phyloP scores from a whole-genome alignment of 148 eudicot genomes.

The Agrostemma githago region DNA sequence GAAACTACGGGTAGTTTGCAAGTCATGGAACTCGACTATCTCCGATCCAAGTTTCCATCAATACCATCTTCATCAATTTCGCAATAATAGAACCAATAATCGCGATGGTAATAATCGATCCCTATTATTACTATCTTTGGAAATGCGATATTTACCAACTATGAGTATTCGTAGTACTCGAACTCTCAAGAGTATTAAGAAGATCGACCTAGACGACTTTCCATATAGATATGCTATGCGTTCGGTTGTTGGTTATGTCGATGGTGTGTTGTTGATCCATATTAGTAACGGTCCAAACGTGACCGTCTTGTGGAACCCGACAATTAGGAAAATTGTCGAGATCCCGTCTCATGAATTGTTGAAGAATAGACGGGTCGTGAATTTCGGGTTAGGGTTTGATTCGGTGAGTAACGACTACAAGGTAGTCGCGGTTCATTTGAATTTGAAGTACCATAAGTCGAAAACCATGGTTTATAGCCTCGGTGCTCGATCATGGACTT shows the following conservation, averaged over 20 bases:
- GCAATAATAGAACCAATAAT: not conserved
- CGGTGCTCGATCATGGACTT: constrained; percentile 3
- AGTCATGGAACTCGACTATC: not conserved
- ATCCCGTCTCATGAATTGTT: not conserved
- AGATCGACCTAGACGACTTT: not conserved
- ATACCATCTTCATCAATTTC: not conserved
- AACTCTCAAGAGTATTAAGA: not conserved
- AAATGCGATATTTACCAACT: not conserved
- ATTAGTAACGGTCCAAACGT: not conserved
- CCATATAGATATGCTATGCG: too few relatives aligned
- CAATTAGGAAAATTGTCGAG: not conserved
- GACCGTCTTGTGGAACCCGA: not conserved
- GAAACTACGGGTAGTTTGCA: not conserved
- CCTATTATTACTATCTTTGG: not conserved
- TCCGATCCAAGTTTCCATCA: not conserved
- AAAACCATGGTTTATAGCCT: constrained; percentile 7
- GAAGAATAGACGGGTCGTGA: not conserved
- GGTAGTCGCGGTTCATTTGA: constrained; percentile 2
- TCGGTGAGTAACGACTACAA: not conserved
- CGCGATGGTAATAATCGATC: not conserved
- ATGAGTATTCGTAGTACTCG: not conserved
- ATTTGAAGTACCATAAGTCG: not conserved
- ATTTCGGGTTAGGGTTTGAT: constrained; percentile 9
- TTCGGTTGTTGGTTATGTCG: not conserved
- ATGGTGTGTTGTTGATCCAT: constrained; percentile 3